Percentiles rank a stretch among this genome's conserved stretches.
phyloP scores from a whole-genome alignment of 495 filamentous ascomycete genomes.

The Geopyxis carbonaria region DNA sequence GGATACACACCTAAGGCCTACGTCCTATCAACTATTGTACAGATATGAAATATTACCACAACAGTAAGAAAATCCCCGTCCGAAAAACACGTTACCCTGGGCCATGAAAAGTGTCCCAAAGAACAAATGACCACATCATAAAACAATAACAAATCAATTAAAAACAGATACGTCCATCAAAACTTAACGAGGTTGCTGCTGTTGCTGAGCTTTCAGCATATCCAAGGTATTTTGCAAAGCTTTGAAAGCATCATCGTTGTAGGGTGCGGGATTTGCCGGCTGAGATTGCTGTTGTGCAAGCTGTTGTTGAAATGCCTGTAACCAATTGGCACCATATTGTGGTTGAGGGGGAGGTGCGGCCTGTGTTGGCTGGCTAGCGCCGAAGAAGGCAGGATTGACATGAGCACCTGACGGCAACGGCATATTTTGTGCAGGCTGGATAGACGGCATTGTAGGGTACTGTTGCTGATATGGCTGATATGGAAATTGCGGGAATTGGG shows the following conservation, averaged over 20 bases:
- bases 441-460: constrained; percentile 13
- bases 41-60: too few relatives aligned
- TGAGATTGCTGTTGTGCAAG: background rate
- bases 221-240: constrained; percentile 13
- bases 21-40: too few relatives aligned
- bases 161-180: too few relatives aligned
- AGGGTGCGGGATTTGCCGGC: too few relatives aligned
- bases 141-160: too few relatives aligned
- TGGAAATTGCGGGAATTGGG: constrained; percentile 25
- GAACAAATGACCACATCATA: too few relatives aligned
- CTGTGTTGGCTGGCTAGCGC: constrained; percentile 3
- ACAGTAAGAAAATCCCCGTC: too few relatives aligned
- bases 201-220: constrained; percentile 2
- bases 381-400: constrained; percentile 51
- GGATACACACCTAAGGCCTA: too few relatives aligned
- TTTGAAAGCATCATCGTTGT: constrained; percentile 12
- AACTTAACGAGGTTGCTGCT: too few relatives aligned
- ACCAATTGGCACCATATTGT: constrained; percentile 4
- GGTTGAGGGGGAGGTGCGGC: constrained; percentile 20
- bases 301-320: constrained; percentile 7
- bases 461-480: constrained; percentile 25
- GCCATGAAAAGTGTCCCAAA: too few relatives aligned
- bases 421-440: constrained; percentile 10
- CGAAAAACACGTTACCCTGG: too few relatives aligned
- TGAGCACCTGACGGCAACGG: constrained; percentile 33